Percentiles rank a stretch among this genome's conserved stretches.
These are phyloP conservation scores for Xylaria curta DNA, from an alignment of 495 filamentous ascomycete genomes.

Conservation along the genomic window DNA sequence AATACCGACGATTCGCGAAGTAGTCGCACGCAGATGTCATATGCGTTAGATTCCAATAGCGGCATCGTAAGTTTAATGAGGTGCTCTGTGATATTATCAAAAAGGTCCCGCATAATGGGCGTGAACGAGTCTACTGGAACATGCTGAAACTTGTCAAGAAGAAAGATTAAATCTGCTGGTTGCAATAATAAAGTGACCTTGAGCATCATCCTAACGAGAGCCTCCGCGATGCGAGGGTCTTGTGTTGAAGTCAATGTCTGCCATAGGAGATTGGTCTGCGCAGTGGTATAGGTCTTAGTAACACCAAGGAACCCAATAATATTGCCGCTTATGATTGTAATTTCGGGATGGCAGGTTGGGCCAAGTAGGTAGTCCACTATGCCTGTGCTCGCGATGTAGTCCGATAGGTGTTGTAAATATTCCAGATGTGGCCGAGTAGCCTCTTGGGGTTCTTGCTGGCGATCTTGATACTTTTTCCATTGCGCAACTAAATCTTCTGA, in stretches of 20 bases:
- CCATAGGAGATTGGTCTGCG: conserved; percentile 84
- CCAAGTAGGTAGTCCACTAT: conserved; percentile 88
- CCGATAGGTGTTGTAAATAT: conserved; percentile 67
- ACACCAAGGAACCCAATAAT: conserved; percentile 90
- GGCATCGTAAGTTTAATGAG: conserved; percentile 32
- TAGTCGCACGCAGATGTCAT: conserved; percentile 67
- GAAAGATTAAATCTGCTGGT: conserved; percentile 63
- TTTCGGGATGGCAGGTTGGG: conserved; percentile 87
- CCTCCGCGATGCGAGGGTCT: conserved; percentile 82
- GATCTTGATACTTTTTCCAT: conserved; percentile 57
- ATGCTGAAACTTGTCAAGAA: conserved; percentile 75
- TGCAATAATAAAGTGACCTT: conserved; percentile 67
- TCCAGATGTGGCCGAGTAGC: conserved; percentile 45
- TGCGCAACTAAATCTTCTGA: conserved; percentile 70
- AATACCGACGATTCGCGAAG: conserved; percentile 67
- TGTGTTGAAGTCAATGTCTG: conserved; percentile 80
- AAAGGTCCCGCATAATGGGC: conserved; percentile 62
- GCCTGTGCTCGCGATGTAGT: conserved; percentile 67
- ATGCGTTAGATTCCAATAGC: conserved; percentile 34
- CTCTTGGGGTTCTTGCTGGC: conserved; percentile 47
- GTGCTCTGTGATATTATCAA: conserved; percentile 46
- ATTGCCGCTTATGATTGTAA: conserved; percentile 81
- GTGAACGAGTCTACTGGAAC: conserved; percentile 66
- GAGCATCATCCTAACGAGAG: conserved; percentile 76
- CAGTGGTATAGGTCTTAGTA: conserved; percentile 71